These are phyloP conservation scores for Russula sp. DNA, from an alignment of 768 basidiomycete species.

Conservation along the genomic window DNA sequence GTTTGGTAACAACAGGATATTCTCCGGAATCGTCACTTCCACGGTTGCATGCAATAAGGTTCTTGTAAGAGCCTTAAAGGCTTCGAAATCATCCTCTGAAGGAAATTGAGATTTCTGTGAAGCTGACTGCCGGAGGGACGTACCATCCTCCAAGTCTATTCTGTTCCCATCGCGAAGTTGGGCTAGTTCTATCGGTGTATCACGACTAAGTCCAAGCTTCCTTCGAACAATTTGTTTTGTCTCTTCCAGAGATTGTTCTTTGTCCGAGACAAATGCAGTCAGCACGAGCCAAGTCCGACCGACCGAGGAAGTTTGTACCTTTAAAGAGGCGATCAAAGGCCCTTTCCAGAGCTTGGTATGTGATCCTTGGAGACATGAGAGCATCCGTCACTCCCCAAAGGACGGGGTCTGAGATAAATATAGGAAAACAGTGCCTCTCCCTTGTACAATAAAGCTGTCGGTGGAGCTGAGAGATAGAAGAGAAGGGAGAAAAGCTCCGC, in stretches of 20 bases:
- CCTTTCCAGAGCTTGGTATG: slow-evolving; percentile 24
- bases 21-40: slow-evolving; percentile 7
- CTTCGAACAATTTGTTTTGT: slow-evolving; percentile 51
- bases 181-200: slow-evolving; percentile 34
- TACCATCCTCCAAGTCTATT: slow-evolving; percentile 77
- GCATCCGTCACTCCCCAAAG: slow-evolving; percentile 10
- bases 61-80: slow-evolving; percentile 48
- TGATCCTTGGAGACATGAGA: slow-evolving; percentile 13
- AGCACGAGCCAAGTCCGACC: slow-evolving; percentile 12
- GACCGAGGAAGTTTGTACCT: slow-evolving; percentile 29
- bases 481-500: too few relatives aligned
- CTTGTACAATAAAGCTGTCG: too few relatives aligned
- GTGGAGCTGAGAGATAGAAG: too few relatives aligned
- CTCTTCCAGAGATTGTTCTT: slow-evolving; percentile 58
- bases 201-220: slow-evolving; percentile 49
- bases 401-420: too few relatives aligned
- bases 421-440: too few relatives aligned
- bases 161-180: slow-evolving; percentile 49
- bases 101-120: not conserved
- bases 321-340: slow-evolving; percentile 51
- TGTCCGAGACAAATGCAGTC: not conserved
- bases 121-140: slow-evolving; percentile 22
- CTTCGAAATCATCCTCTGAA: slow-evolving; percentile 75
- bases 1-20: not conserved
- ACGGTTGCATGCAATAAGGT: slow-evolving; percentile 26